phyloP scores from a whole-genome alignment of 1,284 basidiomycete genomes.

The Fomitopsis betulina region DNA sequence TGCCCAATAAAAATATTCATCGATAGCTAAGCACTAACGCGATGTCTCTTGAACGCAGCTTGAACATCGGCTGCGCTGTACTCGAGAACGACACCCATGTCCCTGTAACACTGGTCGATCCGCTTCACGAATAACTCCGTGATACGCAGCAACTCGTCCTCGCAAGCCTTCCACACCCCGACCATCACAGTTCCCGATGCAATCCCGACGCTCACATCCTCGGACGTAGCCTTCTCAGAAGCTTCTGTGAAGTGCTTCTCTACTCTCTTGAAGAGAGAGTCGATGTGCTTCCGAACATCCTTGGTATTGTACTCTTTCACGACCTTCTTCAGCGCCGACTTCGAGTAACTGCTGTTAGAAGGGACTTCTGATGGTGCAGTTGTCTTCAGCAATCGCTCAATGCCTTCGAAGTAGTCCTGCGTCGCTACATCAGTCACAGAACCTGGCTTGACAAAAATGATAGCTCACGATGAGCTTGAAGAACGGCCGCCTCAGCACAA shows the following conservation, averaged over 20 bases:
- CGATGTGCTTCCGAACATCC: slow-evolving; percentile 85
- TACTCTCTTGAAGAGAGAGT: slow-evolving; percentile 85
- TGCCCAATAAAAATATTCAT: neutral
- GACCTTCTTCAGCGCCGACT: slow-evolving; percentile 77
- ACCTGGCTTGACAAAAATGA: neutral
- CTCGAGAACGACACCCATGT: slow-evolving; percentile 67
- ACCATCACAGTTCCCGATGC: slow-evolving; percentile 67
- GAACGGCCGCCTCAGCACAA: slow-evolving; percentile 85
- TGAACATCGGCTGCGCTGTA: slow-evolving; percentile 77
- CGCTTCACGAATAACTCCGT: slow-evolving; percentile 65
- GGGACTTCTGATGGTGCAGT: slow-evolving; percentile 80
- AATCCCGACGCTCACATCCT: slow-evolving; percentile 47
- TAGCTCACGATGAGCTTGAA: slow-evolving; percentile 78
- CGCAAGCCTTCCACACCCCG: slow-evolving; percentile 86
- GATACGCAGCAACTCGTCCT: slow-evolving; percentile 73
- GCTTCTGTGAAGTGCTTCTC: slow-evolving; percentile 93
- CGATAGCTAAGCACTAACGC: slow-evolving; percentile 38
- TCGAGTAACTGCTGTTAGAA: slow-evolving; percentile 75
- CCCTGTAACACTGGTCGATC: slow-evolving; percentile 75
- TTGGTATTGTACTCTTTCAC: slow-evolving; percentile 85
- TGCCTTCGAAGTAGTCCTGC: slow-evolving; percentile 92
- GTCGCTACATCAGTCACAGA: neutral
- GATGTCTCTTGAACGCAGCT: slow-evolving; percentile 66
- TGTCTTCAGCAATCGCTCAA: slow-evolving; percentile 82
- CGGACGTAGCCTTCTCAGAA: slow-evolving; percentile 58